Evolutionary conservation across 208 protist genomes (phyloP).

Genomic region (Leishmania tropica): DNA sequence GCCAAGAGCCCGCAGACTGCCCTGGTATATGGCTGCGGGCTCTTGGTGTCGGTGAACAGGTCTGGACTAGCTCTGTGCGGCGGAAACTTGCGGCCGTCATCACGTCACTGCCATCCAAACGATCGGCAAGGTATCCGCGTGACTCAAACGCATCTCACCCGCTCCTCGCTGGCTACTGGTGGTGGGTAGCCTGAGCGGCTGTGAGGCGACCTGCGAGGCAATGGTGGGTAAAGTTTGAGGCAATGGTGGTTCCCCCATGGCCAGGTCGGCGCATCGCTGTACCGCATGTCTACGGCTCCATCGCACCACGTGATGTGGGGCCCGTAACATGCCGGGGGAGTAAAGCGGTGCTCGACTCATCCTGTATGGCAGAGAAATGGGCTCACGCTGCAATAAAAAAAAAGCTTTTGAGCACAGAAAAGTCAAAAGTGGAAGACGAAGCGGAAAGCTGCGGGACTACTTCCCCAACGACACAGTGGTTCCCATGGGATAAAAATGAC

Average conservation of each 20-base stretch:
- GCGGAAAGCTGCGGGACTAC: not conserved
- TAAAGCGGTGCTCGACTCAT: not conserved
- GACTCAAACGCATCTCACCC: not conserved
- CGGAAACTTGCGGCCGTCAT: not conserved
- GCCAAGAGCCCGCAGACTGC: not conserved
- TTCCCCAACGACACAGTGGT: not conserved
- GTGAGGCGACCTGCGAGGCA: too few relatives aligned
- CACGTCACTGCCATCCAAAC: not conserved
- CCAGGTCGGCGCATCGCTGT: not conserved
- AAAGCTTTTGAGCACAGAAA: not conserved
- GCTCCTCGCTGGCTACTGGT: not conserved
- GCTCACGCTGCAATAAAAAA: not conserved
- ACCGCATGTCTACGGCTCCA: not conserved
- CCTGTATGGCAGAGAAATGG: not conserved
- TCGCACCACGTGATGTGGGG: not conserved
- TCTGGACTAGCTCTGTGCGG: not conserved
- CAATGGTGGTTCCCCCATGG: not conserved
- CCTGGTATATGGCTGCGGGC: not conserved
- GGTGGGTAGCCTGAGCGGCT: too few relatives aligned
- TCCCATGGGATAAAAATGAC: not conserved
- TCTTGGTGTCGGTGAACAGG: not conserved
- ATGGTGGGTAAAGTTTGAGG: not conserved
- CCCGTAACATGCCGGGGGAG: not conserved
- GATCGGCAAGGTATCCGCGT: not conserved
- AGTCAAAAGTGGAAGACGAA: not conserved